phyloP scores from a whole-genome alignment of 495 filamentous ascomycete genomes.

The Ramalina intermedia region DNA sequence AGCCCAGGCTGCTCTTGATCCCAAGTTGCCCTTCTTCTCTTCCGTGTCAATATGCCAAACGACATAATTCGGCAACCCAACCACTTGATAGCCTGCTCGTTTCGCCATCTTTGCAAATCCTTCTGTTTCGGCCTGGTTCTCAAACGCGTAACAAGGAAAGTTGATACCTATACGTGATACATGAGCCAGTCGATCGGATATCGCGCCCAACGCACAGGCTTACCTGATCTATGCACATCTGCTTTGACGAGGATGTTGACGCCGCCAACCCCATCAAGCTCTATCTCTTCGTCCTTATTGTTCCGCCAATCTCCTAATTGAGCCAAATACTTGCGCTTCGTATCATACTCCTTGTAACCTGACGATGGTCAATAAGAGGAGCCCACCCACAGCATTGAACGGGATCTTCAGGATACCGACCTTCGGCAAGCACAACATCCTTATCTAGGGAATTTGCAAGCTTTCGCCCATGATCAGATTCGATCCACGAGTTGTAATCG shows the following conservation, averaged over 20 bases:
- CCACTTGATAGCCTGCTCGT: conserved; percentile 82
- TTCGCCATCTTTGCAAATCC: conserved; percentile 99
- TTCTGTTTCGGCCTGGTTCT: conserved; percentile 98
- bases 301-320: conserved; percentile 81
- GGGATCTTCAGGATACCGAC: conserved; percentile 21
- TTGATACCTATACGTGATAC: conserved; percentile 57
- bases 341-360: conserved; percentile 89
- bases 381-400: background rate
- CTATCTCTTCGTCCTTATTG: conserved; percentile 79
- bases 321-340: conserved; percentile 74
- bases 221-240: conserved; percentile 89
- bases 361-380: background rate
- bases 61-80: conserved; percentile 90
- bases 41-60: conserved; percentile 99
- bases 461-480: conserved; percentile 68
- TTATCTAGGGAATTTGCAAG: conserved; percentile 58
- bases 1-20: conserved; percentile 15
- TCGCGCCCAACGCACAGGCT: conserved; percentile 3
- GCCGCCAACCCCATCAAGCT: conserved; percentile 89
- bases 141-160: conserved; percentile 92
- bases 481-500: conserved; percentile 98
- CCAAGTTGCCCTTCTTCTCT: conserved; percentile 77
- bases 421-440: conserved; percentile 76
- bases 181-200: background rate
- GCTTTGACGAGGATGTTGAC: conserved; percentile 97